phyloP scores from a whole-genome alignment of 169 alveolate genomes.

The Cyclospora cayetanensis region DNA sequence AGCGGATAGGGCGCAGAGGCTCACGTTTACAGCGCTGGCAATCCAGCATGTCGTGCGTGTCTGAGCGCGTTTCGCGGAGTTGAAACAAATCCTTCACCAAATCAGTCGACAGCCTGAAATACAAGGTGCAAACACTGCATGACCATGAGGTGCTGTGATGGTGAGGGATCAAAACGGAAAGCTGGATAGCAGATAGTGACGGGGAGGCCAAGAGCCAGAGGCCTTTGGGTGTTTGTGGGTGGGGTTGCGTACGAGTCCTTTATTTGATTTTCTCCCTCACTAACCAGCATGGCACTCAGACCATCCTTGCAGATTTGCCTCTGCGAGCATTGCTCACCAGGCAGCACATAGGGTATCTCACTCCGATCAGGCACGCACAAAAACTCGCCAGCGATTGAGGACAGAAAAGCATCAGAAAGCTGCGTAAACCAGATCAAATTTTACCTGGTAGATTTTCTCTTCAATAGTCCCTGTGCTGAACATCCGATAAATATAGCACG shows the following conservation, averaged over 20 bases:
- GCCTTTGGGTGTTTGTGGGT: background rate
- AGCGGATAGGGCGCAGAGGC: background rate
- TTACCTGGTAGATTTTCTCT: slow-evolving; percentile 94
- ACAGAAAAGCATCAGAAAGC: too few relatives aligned
- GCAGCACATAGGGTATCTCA: background rate
- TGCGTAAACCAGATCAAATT: background rate
- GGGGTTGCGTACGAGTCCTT: slow-evolving; percentile 73
- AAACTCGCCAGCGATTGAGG: too few relatives aligned
- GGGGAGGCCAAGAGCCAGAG: background rate
- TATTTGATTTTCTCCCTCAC: slow-evolving; percentile 77
- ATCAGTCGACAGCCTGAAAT: slow-evolving; percentile 78
- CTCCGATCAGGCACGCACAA: too few relatives aligned
- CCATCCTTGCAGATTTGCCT: slow-evolving; percentile 85
- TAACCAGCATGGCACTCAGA: slow-evolving; percentile 81
- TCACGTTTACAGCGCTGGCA: slow-evolving; percentile 75
- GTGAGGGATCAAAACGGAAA: background rate
- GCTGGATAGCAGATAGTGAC: background rate
- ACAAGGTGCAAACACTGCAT: too few relatives aligned
- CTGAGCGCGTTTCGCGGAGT: slow-evolving; percentile 77
- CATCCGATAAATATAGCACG: slow-evolving; percentile 95
- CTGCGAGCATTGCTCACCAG: slow-evolving; percentile 72
- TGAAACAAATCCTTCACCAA: slow-evolving; percentile 78
- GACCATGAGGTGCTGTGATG: too few relatives aligned
- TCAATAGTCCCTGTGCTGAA: slow-evolving; percentile 98
- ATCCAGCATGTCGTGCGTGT: slow-evolving; percentile 82